phyloP scores from a whole-genome alignment of 345 rosid species.

The Syzygium oleosum region DNA sequence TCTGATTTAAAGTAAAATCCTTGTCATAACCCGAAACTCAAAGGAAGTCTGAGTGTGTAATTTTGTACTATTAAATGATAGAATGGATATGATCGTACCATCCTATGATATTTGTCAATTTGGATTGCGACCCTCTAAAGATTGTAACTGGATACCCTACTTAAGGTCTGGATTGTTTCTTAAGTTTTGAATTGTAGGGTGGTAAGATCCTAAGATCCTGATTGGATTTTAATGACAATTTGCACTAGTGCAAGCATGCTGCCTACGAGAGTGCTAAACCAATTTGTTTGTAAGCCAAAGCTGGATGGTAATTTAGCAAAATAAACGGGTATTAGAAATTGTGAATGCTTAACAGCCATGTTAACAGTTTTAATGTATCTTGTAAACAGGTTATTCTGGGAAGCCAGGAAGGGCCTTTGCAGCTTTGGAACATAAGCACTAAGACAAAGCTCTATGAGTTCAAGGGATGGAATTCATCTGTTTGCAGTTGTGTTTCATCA shows the following conservation, averaged over 20 bases:
- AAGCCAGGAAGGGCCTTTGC: constrained; percentile 79
- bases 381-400: constrained; percentile 66
- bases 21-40: background rate
- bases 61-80: background rate
- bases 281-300: background rate
- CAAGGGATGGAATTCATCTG: constrained; percentile 72
- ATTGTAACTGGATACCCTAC: background rate
- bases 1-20: background rate
- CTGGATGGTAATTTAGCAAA: background rate
- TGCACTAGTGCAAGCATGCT: background rate
- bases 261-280: background rate
- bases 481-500: constrained; percentile 77
- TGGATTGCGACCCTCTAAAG: background rate
- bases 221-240: background rate
- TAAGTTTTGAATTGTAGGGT: background rate
- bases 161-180: background rate
- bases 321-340: background rate
- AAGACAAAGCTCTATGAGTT: constrained; percentile 76
- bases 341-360: background rate
- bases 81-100: background rate
- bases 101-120: background rate
- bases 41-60: background rate
- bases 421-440: constrained; percentile 94
- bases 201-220: background rate
- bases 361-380: background rate